These are phyloP conservation scores for Cladorrhinum samala DNA, from an alignment of 495 filamentous ascomycete genomes.

Conservation along the genomic window DNA sequence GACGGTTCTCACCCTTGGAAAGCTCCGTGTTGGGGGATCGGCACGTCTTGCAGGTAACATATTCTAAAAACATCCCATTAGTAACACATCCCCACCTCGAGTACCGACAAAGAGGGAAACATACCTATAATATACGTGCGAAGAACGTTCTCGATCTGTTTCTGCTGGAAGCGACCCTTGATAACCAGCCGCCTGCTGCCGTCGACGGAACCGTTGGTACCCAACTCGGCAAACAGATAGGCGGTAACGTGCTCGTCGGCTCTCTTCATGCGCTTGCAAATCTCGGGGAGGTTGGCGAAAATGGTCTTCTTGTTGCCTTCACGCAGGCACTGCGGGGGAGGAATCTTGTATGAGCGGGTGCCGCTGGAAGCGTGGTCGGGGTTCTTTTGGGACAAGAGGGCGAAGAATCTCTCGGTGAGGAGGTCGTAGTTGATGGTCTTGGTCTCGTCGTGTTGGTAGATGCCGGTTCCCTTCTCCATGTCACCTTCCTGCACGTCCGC, in stretches of 20 bases:
- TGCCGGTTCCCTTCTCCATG: constrained; percentile 82
- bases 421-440: constrained; percentile 74
- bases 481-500: constrained; percentile 57
- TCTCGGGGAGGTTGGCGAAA: constrained; percentile 79
- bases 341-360: constrained; percentile 94
- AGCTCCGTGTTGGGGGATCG: constrained; percentile 90
- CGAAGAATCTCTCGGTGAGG: constrained; percentile 86
- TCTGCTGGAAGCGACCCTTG: constrained; percentile 98
- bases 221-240: constrained; percentile 96
- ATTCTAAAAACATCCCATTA: constrained; percentile 55
- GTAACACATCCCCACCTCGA: neutral
- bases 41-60: constrained; percentile 98
- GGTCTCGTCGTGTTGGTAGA: constrained; percentile 79
- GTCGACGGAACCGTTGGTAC: constrained; percentile 90
- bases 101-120: constrained; percentile 21
- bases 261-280: constrained; percentile 79
- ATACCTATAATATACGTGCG: constrained; percentile 77
- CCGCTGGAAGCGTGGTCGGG: constrained; percentile 86
- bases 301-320: constrained; percentile 99
- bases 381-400: constrained; percentile 83
- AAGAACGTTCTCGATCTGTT: constrained; percentile 93
- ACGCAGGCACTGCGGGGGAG: constrained; percentile 95
- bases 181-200: constrained; percentile 90
- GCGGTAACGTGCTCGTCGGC: constrained; percentile 94
- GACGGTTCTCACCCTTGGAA: constrained; percentile 96